phyloP scores from a whole-genome alignment of 148 eudicot genomes.

The Rhododendron vialii region DNA sequence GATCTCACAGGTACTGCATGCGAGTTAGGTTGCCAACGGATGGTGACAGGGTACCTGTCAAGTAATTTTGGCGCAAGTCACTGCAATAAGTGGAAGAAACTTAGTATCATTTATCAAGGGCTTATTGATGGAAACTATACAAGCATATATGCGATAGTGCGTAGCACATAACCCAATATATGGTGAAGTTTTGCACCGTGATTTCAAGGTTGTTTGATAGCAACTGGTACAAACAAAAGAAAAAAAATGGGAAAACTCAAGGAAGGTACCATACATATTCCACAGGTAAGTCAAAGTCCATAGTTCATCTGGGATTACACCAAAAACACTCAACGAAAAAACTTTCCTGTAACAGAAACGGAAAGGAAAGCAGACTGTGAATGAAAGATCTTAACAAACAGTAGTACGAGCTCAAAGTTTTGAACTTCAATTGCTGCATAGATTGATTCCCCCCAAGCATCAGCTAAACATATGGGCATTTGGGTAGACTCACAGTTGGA shows the following conservation, averaged over 20 bases:
- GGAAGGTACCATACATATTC: slow-evolving; percentile 41
- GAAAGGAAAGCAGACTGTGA: not conserved
- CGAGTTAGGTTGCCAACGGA: slow-evolving; percentile 67
- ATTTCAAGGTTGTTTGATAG: not conserved
- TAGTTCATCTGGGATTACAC: slow-evolving; percentile 68
- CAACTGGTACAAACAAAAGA: not conserved
- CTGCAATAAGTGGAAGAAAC: slow-evolving; percentile 31
- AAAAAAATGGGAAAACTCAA: not conserved
- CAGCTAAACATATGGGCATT: too few relatives aligned
- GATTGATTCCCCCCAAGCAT: too few relatives aligned
- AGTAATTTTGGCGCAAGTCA: slow-evolving; percentile 50
- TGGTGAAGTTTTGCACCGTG: not conserved
- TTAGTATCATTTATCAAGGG: too few relatives aligned
- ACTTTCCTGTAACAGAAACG: slow-evolving; percentile 48
- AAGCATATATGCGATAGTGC: not conserved
- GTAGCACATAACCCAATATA: not conserved
- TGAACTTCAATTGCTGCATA: not conserved
- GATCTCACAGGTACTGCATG: slow-evolving; percentile 60
- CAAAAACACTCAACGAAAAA: slow-evolving; percentile 42
- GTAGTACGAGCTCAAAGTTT: not conserved
- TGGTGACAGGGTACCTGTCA: slow-evolving; percentile 65
- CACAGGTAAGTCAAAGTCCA: slow-evolving; percentile 62
- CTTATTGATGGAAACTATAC: not conserved
- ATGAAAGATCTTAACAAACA: not conserved
- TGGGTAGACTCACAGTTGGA: slow-evolving; percentile 36